Base-by-base conservation (phyloP, 495 filamentous ascomycete genomes). In the Oidiodendron maius region DNA sequence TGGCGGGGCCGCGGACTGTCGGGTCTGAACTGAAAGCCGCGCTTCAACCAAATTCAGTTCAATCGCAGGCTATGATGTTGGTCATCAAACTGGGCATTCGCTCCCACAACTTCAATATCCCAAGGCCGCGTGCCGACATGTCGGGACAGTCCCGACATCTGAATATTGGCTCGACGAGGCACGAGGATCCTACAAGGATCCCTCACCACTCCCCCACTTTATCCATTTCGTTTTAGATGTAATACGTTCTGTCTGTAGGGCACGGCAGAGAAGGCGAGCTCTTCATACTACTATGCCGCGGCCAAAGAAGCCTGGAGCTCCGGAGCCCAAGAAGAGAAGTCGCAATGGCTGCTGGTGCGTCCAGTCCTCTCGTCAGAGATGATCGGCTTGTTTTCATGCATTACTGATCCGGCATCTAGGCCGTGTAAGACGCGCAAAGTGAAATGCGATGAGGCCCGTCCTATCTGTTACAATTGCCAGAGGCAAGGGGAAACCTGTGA, bases 401-500 rank as follows among this genome's bases (percentile, higher is more conserved):
- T 34, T 36, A 18, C n/a, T n/a, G n/a, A n/a, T n/a, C n/a, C n/a
- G n/a, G n/a, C n/a, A n/a, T n/a, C n/a, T 30, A 89, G 86, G 83
- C 84, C 83, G 17, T 94, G 88, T 69, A 94, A 94, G 65, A 77
- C 81, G 45, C 76, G 86, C 44, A 95, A 91, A 62, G 82, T 93
- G 52, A 93, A 95, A 71, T 93, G 88, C 61, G 89, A 84, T 16
- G 89, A 94, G 61, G 83, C 86, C 60, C 87, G 86, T 57, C 88
- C 89, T 9, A 64, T 67, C 58, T 95, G 89, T 63, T 59, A 76
- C 42, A 91, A 91, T 59, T 95, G 89, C 61, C 75, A 81, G 59
- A 81, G 81, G 44, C 82, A 82, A 56, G 83, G 82, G 39, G 87
- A 91, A 60, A 65, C 68, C 22, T 95, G 89, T 66, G 89, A 95